Conservation (phyloP, 108 stramenopile species). For the Cyclotella atomus region DNA sequence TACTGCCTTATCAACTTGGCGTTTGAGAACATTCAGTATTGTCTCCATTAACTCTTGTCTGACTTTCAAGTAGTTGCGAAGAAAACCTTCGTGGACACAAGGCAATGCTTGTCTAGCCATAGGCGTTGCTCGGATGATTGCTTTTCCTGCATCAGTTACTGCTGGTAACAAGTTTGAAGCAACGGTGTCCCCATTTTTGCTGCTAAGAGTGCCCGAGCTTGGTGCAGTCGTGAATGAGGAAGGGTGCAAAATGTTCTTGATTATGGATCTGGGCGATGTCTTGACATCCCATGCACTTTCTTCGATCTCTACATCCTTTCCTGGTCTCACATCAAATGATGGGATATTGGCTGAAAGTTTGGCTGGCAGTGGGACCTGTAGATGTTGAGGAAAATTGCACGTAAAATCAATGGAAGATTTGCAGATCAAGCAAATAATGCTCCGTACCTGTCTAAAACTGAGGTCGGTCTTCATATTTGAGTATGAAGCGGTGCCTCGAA, state of each 20-base stretch:
- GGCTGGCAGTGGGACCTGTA: conserved; percentile 70
- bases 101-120: conserved; percentile 71
- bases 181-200: conserved; percentile 11
- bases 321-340: conserved; percentile 60
- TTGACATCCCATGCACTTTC: conserved; percentile 44
- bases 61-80: conserved; percentile 67
- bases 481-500: conserved; percentile 82
- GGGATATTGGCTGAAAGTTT: conserved; percentile 56
- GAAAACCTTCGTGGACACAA: conserved; percentile 82
- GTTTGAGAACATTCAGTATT: conserved; percentile 60
- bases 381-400: neutral
- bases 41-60: conserved; percentile 64
- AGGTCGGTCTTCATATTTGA: conserved; percentile 86
- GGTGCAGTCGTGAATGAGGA: conserved; percentile 34
- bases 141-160: conserved; percentile 58
- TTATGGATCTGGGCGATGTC: conserved; percentile 33
- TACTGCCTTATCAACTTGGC: conserved; percentile 68
- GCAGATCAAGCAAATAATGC: neutral
- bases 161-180: conserved; percentile 29
- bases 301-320: conserved; percentile 27
- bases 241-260: conserved; percentile 34
- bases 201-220: neutral
- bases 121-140: conserved; percentile 65
- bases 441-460: conserved; percentile 61
- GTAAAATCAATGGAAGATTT: neutral